Base-by-base conservation (phyloP, 805 yeast genomes). In the Nakazawaea holstii region DNA sequence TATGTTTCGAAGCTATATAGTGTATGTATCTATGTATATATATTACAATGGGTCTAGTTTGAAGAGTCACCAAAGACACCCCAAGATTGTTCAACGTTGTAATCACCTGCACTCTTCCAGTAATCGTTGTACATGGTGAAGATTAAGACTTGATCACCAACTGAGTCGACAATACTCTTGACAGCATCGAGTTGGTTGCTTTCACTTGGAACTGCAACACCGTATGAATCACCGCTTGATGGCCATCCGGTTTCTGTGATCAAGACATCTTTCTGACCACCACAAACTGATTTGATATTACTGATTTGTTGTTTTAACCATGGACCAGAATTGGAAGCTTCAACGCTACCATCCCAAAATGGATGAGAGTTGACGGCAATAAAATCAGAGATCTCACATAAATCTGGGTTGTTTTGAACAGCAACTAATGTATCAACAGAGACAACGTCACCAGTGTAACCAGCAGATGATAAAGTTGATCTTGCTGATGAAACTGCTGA, bases 201-300 rank as follows among this genome's bases (percentile, higher is more conserved):
- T 30, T 54, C 54, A 20, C 82, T 76, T 40, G 87, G 86, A 32
- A 80, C 80, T 54, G 82, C 79, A 41, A 53, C 51, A 49, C 82
- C 82, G 55, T 69, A 75, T 49, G 73, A 56, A 52, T 68, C 61
- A 58, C 88, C 87, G 55, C 70, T 57, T 13, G 84, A 73, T 56
- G 87, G 88, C 88, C 88, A 82, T 37, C 88, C 88, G 43, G 84
- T 74, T 66, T 82, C 88, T 48, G 80, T 70, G 53, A 81, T 70
- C 52, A 80, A 62, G 35, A 79, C 76, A 15, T 59, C 54, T 61
- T 80, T 79, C 30, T 56, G 52, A 50, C 67, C 66, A 48, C 79
- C 77, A 59, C 86, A 81, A 17, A 60, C 63, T 37, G 61, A 52
- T 54, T 70, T 64, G 49, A 81, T 66, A 53, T 64, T 58, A 4